Conservation (phyloP, 2,329 filamentous ascomycete genomes). For the Albophoma yamanashiensis region DNA sequence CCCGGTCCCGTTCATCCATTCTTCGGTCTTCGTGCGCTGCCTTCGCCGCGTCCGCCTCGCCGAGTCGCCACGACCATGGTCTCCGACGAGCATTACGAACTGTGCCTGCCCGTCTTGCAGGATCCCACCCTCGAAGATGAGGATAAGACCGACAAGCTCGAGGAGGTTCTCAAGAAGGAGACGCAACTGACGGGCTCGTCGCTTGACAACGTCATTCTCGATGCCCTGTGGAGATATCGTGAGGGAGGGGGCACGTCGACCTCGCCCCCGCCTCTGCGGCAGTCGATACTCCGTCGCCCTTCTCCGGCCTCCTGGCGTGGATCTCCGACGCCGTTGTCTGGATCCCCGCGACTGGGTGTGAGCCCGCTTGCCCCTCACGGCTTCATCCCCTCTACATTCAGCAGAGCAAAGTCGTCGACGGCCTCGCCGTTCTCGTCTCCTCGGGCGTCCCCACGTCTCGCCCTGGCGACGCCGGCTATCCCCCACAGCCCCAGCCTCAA, state of each 20-base stretch:
- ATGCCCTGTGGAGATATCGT: constrained; percentile 80
- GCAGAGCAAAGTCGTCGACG: constrained; percentile 63
- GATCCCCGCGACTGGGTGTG: constrained; percentile 71
- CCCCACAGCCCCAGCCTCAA: constrained; percentile 91
- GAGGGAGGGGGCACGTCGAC: constrained; percentile 52
- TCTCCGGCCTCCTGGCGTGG: constrained; percentile 92
- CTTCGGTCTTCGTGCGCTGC: not conserved
- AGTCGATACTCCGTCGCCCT: constrained; percentile 79
- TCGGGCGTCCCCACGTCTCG: constrained; percentile 81
- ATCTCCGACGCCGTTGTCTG: constrained; percentile 67
- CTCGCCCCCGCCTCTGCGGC: constrained; percentile 76
- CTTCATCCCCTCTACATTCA: constrained; percentile 67
- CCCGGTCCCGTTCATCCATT: not conserved
- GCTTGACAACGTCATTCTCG: constrained; percentile 82
- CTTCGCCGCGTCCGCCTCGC: not conserved
- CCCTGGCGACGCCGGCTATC: constrained; percentile 79
- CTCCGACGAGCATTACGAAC: constrained; percentile 83
- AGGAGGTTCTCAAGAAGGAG: constrained; percentile 73
- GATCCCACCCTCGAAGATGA: constrained; percentile 79
- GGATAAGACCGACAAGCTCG: constrained; percentile 86
- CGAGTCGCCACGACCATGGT: constrained; percentile 53
- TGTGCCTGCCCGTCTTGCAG: constrained; percentile 81
- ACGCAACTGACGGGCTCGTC: constrained; percentile 64
- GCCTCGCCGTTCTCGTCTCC: constrained; percentile 91
- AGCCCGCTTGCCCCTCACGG: constrained; percentile 79